Evolutionary conservation across 116 monocot species (phyloP).

Genomic region (Dioscorea cayenensis): DNA sequence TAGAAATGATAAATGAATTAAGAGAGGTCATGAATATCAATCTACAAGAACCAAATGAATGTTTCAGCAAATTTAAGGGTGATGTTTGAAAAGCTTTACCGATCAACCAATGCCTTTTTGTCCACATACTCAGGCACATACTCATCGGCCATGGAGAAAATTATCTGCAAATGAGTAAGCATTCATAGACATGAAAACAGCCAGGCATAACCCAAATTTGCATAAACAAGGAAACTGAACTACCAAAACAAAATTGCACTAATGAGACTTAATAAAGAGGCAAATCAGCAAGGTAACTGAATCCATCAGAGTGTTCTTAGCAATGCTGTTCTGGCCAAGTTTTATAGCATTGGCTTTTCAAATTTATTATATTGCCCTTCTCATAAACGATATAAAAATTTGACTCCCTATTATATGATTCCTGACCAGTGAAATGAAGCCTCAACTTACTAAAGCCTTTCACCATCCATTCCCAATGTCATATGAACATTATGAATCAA

Average conservation of each 20-base stretch:
- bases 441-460: no score
- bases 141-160: conserved; percentile 99
- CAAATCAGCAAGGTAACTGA: no score
- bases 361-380: no score
- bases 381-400: no score
- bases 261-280: no score
- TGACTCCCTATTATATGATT: no score
- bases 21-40: neutral
- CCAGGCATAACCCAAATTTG: neutral
- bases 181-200: neutral
- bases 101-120: conserved; percentile 80
- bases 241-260: neutral
- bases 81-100: conserved; percentile 22
- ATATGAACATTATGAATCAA: no score
- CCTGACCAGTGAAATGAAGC: no score
- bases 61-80: neutral
- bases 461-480: no score
- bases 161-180: conserved; percentile 46
- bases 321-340: no score
- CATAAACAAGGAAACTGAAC: neutral
- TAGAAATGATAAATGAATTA: neutral
- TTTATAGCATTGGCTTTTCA: no score
- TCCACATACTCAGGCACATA: conserved; percentile 96
- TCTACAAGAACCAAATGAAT: neutral
- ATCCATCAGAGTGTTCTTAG: no score